These are phyloP conservation scores for Thraustochytrium sp. DNA, from an alignment of 352 stramenopile genomes.

Conservation along the genomic window DNA sequence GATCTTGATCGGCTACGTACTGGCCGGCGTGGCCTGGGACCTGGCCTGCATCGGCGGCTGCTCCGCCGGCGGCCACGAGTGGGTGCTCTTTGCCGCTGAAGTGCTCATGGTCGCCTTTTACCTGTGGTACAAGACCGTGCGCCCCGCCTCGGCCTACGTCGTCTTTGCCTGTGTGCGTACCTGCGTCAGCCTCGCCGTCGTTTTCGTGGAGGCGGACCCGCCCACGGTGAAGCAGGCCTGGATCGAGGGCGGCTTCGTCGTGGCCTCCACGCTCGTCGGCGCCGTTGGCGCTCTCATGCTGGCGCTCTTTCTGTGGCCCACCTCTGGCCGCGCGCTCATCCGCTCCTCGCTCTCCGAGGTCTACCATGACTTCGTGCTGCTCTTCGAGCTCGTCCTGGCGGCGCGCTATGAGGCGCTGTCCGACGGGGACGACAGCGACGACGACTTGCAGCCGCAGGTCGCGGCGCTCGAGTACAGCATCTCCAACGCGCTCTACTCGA, in stretches of 20 bases:
- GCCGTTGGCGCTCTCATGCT: background rate
- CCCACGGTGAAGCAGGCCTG: background rate
- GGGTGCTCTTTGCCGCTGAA: background rate
- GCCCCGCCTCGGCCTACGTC: background rate
- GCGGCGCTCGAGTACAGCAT: background rate
- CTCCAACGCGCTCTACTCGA: background rate
- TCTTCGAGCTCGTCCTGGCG: background rate
- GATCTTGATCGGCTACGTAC: background rate
- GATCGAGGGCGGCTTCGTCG: background rate
- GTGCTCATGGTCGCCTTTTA: background rate
- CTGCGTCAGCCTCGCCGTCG: background rate
- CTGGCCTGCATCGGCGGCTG: background rate
- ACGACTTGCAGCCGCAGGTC: background rate
- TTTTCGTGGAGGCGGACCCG: background rate
- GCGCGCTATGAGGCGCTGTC: background rate
- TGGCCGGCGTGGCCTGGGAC: background rate
- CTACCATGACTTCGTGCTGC: background rate
- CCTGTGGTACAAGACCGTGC: background rate
- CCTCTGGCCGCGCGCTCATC: background rate
- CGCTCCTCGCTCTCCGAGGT: background rate
- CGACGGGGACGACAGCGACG: too few species aligned
- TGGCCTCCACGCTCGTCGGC: background rate
- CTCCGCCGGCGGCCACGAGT: background rate
- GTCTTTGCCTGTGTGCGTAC: background rate
- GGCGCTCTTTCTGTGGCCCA: background rate